Base-by-base conservation (phyloP, 768 basidiomycete species). In the Clitopilus passeckerianus region DNA sequence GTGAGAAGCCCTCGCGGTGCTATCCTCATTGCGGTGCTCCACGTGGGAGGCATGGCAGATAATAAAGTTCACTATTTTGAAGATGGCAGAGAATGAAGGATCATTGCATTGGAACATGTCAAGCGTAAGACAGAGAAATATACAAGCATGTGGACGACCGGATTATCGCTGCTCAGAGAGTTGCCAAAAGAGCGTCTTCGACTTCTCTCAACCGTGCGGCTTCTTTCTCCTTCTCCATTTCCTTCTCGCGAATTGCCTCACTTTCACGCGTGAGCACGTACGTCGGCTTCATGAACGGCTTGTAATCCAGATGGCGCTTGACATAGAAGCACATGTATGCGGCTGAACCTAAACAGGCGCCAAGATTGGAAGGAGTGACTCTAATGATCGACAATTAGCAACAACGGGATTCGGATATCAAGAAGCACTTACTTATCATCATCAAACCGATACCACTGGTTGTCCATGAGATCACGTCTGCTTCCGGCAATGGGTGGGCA, bases 251-350 rank as follows among this genome's bases (percentile, higher is more conserved):
- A 6, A 82, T 81, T 5, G 83, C 84, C 66, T 89, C 89, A 15
- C 78, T 83, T 70, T 91, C 88, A 24, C 88, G 77, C 43, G 82
- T 76, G 34, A 82, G 72, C 1, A 86, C 80, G 65, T 92, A 91
- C 0, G 85, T 84, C 5, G 90, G 90, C 24, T 79, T 84, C 66
- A 77, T 79, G 67, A 84, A 71, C 0, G 88, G 86, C 69, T 86
- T 89, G 73, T 95, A 95, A 62, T 95, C 91, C 52, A 95, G 77
- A 61, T 91, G 85, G 10, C 91, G 85, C 71, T 95, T 95, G 61
- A 93, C 91, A 69, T 96, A 97, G 75, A 95, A 95, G 62, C 93
- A 92, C 94, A 96, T 95, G 71, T 96, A 96, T 5, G 92, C 89
- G 54, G 85, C 80, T 18, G 93, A 92, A 54, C 71, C 75, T 43